Percentiles rank a stretch among this genome's conserved stretches.
Evolutionary conservation across 768 basidiomycete species (phyloP).

Genomic region (Pisolithus microcarpus): DNA sequence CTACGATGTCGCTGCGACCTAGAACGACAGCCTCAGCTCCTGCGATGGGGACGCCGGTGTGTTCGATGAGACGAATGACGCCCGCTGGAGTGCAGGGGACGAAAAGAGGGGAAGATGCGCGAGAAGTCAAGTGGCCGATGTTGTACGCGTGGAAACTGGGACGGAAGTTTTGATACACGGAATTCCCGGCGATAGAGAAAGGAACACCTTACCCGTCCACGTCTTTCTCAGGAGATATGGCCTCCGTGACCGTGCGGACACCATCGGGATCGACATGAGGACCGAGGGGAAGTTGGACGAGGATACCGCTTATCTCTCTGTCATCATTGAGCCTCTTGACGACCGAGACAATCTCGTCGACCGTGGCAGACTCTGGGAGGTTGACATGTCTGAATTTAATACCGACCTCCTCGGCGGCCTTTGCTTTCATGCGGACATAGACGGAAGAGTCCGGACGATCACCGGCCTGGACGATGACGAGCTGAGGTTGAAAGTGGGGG

Average conservation of each 20-base stretch:
- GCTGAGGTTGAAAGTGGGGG: conserved; percentile 86
- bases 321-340: conserved; percentile 83
- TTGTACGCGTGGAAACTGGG: conserved; percentile 95
- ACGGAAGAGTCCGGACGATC: conserved; percentile 82
- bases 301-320: conserved; percentile 74
- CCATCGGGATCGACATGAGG: conserved; percentile 73
- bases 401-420: conserved; percentile 91
- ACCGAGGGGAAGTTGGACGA: conserved; percentile 93
- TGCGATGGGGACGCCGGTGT: conserved; percentile 67
- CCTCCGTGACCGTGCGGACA: conserved; percentile 90
- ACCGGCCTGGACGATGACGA: conserved; percentile 93
- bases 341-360: conserved; percentile 66
- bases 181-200: background rate
- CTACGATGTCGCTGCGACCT: conserved; percentile 96
- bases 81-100: conserved; percentile 94
- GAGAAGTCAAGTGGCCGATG: conserved; percentile 89
- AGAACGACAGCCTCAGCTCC: conserved; percentile 88
- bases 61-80: conserved; percentile 83
- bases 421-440: conserved; percentile 97
- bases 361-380: conserved; percentile 58
- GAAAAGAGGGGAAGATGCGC: conserved; percentile 85
- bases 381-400: conserved; percentile 79
- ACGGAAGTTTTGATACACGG: background rate
- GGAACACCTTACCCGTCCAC: conserved; percentile 73
- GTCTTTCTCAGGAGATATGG: conserved; percentile 89